Conservation (phyloP, 1,139 yeast species). For the Taphrina communis region DNA sequence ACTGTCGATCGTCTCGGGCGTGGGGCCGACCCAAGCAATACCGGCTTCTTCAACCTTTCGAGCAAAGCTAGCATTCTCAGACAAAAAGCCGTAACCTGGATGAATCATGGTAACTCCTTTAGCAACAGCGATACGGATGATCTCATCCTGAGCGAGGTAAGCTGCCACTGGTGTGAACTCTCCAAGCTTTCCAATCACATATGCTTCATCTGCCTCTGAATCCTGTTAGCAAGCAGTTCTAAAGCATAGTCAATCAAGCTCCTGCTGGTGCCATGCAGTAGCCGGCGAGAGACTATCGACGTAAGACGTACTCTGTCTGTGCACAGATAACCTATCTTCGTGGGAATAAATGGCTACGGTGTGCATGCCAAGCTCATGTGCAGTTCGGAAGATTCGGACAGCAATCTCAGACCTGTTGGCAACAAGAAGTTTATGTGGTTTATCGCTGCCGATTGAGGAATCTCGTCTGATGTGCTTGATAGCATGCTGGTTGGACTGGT, state of each 20-base stretch:
- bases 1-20: constrained; percentile 84
- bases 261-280: neutral
- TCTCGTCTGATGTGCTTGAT: constrained; percentile 38
- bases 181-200: constrained; percentile 87
- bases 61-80: constrained; percentile 95
- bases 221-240: constrained; percentile 8
- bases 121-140: constrained; percentile 82
- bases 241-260: neutral
- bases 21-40: constrained; percentile 96
- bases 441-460: constrained; percentile 25
- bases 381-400: constrained; percentile 77
- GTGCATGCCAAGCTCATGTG: constrained; percentile 96
- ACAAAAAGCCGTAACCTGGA: constrained; percentile 96
- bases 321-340: constrained; percentile 94
- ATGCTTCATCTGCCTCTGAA: constrained; percentile 57
- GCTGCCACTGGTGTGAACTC: constrained; percentile 96
- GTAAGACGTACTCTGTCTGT: constrained; percentile 59
- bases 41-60: constrained; percentile 88
- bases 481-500: constrained; percentile 39
- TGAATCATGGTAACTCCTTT: constrained; percentile 95
- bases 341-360: constrained; percentile 97
- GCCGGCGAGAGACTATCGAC: neutral
- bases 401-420: constrained; percentile 45
- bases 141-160: constrained; percentile 93
- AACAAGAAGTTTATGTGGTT: constrained; percentile 39